phyloP scores from a whole-genome alignment of 1,284 basidiomycete genomes.

The Rhodotorula mucilaginosa region DNA sequence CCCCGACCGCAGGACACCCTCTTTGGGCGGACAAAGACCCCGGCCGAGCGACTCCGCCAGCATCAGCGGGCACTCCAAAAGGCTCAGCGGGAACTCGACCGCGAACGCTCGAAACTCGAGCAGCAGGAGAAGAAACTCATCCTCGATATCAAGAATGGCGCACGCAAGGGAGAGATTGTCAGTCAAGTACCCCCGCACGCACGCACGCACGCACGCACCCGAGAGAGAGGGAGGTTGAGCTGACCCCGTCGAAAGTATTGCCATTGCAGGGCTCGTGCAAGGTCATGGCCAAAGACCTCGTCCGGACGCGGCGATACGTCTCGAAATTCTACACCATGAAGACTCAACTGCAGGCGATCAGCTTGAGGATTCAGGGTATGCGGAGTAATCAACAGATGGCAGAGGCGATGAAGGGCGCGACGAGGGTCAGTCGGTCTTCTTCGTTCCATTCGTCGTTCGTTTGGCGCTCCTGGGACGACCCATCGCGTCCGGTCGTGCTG shows the following conservation, averaged over 20 bases:
- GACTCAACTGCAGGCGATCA: constrained; percentile 95
- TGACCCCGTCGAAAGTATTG: neutral
- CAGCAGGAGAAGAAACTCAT: constrained; percentile 62
- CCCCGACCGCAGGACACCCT: constrained; percentile 54
- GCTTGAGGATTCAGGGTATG: constrained; percentile 91
- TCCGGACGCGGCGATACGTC: constrained; percentile 88
- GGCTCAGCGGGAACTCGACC: constrained; percentile 93
- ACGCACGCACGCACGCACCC: too few relatives aligned
- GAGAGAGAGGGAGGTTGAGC: too few relatives aligned
- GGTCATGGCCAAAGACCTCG: constrained; percentile 98
- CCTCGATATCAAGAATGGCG: constrained; percentile 93
- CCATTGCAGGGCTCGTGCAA: constrained; percentile 83
- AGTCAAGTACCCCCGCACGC: constrained; percentile 42
- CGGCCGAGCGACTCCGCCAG: constrained; percentile 91
- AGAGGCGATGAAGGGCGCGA: constrained; percentile 97
- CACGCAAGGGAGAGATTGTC: constrained; percentile 93
- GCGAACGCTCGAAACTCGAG: constrained; percentile 91
- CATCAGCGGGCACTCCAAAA: constrained; percentile 94
- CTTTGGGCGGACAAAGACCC: constrained; percentile 89
- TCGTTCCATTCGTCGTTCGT: neutral
- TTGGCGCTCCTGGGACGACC: neutral
- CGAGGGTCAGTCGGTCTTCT: constrained; percentile 62
- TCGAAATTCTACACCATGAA: constrained; percentile 99
- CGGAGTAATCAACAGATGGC: constrained; percentile 99
- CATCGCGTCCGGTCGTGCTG: too few relatives aligned